Evolutionary conservation across 768 basidiomycete species (phyloP), one percentile per base, ranked within the genome.

Genomic region (Podaxis sp.): DNA sequence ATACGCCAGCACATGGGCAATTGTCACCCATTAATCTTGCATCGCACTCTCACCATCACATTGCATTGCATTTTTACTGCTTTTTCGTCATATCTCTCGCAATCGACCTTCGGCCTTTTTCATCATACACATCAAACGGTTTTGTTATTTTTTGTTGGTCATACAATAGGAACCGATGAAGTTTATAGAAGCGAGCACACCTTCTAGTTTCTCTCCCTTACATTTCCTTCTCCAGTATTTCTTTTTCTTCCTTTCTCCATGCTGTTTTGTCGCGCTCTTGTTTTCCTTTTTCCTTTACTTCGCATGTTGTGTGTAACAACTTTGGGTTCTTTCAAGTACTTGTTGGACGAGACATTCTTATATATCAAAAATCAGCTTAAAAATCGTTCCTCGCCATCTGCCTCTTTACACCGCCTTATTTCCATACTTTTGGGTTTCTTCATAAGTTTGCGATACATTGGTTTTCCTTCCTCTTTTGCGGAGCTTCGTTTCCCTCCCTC

Each of bases 131-230:
- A 39, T 56, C 54, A 52, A 63, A 56, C 46, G 61, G 54, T 63
- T 55, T 63, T 62, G 44, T 53, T 40, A 61, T 52, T 26, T 61
- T 63, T 49, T 63, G 26, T 53, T 42, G 61, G 61, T 57, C 61
- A 63, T 63, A 57, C 61, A 63, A 63, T 62, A 61, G 60, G 52
- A 54, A 54, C 60, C 60, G 52, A 61, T 56, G 53, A 62, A 56
- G 61, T 56, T 52, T 59, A 62, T 62, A 62, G 61, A 62, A 13
- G 54, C 61, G 61, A 46, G 61, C 61, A 56, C 40, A 62, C 42
- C 49, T 22, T 22, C 22, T 48, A 15, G 22, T 46, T 46, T 55
- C 33, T 9, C 5, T 46, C 13, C 5, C 26, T 52, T 46, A 54
- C 22, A 4, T 46, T 19, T 46, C 19, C 6, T 46, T 19, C 17